Evolutionary conservation across 2,329 filamentous ascomycete genomes (phyloP).

Genomic region (Phialophora tarda): DNA sequence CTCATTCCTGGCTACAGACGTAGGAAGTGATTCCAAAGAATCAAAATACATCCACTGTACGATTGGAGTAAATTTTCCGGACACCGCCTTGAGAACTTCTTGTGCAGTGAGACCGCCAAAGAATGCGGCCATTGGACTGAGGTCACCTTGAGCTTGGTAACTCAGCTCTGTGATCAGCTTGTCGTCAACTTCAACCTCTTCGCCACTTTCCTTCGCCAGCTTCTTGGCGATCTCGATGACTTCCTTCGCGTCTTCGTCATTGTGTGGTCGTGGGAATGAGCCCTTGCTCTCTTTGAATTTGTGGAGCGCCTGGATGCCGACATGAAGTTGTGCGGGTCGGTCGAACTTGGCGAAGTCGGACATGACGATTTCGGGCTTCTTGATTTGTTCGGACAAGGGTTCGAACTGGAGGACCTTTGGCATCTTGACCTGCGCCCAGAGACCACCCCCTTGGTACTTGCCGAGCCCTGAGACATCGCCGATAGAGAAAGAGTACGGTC

Average conservation of each 20-base stretch:
- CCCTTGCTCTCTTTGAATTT: slow-evolving; percentile 74
- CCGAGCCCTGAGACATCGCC: slow-evolving; percentile 88
- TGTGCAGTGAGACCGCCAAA: slow-evolving; percentile 94
- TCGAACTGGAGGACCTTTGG: slow-evolving; percentile 92
- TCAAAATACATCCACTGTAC: slow-evolving; percentile 97
- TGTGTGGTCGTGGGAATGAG: slow-evolving; percentile 79
- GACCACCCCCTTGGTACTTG: slow-evolving; percentile 83
- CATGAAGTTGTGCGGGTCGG: slow-evolving; percentile 86
- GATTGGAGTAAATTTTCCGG: slow-evolving; percentile 96
- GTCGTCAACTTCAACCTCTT: slow-evolving; percentile 84
- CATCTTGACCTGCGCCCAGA: slow-evolving; percentile 98
- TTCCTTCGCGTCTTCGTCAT: slow-evolving; percentile 80
- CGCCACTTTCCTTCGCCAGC: slow-evolving; percentile 69
- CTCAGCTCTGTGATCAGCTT: slow-evolving; percentile 91
- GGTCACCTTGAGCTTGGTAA: slow-evolving; percentile 89
- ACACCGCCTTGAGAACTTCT: slow-evolving; percentile 94
- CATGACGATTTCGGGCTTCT: slow-evolving; percentile 85
- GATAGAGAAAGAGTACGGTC: slow-evolving; percentile 96
- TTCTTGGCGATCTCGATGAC: slow-evolving; percentile 76
- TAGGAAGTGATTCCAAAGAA: slow-evolving; percentile 91
- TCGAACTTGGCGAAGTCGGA: slow-evolving; percentile 99
- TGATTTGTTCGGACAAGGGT: slow-evolving; percentile 74
- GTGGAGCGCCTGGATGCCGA: slow-evolving; percentile 91
- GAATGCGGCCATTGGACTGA: slow-evolving; percentile 90
- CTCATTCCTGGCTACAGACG: slow-evolving; percentile 74